These are phyloP conservation scores for Kluyveromyces marxianus DNA, from an alignment of 1,139 yeast genomes.

Conservation along the genomic window DNA sequence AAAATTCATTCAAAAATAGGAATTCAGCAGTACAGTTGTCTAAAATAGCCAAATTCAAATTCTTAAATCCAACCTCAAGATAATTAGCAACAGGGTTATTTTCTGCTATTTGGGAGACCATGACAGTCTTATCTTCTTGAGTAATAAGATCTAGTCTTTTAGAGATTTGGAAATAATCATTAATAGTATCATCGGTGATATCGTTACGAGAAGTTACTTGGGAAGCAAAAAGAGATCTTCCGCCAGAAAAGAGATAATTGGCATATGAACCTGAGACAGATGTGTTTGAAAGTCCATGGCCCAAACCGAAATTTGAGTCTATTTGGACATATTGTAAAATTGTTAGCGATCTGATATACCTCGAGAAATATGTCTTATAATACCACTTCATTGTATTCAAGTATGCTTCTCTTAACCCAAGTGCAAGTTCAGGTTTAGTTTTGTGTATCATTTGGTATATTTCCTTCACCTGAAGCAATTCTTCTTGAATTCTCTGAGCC, in stretches of 20 bases:
- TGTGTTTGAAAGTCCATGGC: slow-evolving; percentile 24
- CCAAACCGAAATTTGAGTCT: slow-evolving; percentile 39
- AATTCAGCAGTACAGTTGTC: slow-evolving; percentile 79
- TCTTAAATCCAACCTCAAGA: slow-evolving; percentile 67
- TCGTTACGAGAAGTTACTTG: slow-evolving; percentile 9
- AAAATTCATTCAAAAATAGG: slow-evolving; percentile 65
- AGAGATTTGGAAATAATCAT: slow-evolving; percentile 50
- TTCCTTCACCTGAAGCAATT: slow-evolving; percentile 53
- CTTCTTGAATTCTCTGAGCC: slow-evolving; percentile 70
- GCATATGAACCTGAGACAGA: slow-evolving; percentile 15
- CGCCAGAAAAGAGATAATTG: slow-evolving; percentile 19
- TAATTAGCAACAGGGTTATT: slow-evolving; percentile 57
- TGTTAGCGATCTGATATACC: slow-evolving; percentile 71
- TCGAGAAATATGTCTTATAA: slow-evolving; percentile 68
- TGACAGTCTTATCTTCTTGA: slow-evolving; percentile 53
- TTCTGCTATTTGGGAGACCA: slow-evolving; percentile 83
- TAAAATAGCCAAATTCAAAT: slow-evolving; percentile 63
- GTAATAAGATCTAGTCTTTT: slow-evolving; percentile 48
- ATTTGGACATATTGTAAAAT: slow-evolving; percentile 47
- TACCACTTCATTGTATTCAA: slow-evolving; percentile 90
- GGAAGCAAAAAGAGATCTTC: slow-evolving; percentile 11
- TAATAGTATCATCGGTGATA: slow-evolving; percentile 19
- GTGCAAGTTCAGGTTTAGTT: slow-evolving; percentile 58
- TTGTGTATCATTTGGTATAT: slow-evolving; percentile 48
- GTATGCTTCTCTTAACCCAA: slow-evolving; percentile 75